Percentiles rank a stretch among this genome's conserved stretches.
Evolutionary conservation across 352 stramenopile species (phyloP).

Genomic region (Phytophthora pseudosyringae): DNA sequence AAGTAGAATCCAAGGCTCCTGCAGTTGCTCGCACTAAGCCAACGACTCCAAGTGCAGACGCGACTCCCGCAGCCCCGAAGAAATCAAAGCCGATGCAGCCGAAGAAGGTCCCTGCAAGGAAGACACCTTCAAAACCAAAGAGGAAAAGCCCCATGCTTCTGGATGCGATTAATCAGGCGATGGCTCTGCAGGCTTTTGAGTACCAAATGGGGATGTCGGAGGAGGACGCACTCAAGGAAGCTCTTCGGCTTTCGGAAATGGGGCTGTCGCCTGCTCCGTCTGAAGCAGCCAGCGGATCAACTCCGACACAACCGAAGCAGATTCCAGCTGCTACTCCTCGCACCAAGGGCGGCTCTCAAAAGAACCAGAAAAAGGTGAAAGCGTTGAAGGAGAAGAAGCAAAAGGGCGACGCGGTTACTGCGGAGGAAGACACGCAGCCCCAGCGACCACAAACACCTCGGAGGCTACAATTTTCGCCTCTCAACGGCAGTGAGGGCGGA

Average conservation of each 20-base stretch:
- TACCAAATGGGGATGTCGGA: constrained; percentile 45
- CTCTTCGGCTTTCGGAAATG: constrained; percentile 40
- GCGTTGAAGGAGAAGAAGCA: constrained; percentile 4
- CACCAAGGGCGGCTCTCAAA: constrained; percentile 13
- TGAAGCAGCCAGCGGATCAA: constrained; percentile 6
- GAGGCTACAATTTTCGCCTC: constrained; percentile 29
- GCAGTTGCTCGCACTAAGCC: not conserved
- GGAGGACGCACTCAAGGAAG: constrained; percentile 40
- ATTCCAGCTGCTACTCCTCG: constrained; percentile 22
- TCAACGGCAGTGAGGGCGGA: constrained; percentile 18
- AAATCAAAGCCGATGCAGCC: constrained; percentile 16
- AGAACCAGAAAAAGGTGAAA: constrained; percentile 23
- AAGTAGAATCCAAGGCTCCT: constrained; percentile 5
- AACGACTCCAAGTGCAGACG: not conserved
- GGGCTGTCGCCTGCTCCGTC: constrained; percentile 14
- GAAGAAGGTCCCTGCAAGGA: constrained; percentile 15
- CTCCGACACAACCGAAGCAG: constrained; percentile 20
- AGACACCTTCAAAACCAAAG: constrained; percentile 7
- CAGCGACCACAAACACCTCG: constrained; percentile 30
- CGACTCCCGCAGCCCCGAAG: not conserved
- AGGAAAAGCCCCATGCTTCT: constrained; percentile 6
- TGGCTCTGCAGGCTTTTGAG: constrained; percentile 34
- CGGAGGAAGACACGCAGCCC: constrained; percentile 12
- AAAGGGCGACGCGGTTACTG: not conserved
- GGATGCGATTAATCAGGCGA: constrained; percentile 34